Base-by-base conservation (phyloP, 2,329 filamentous ascomycete species). In the Ophiostoma perfectum region DNA sequence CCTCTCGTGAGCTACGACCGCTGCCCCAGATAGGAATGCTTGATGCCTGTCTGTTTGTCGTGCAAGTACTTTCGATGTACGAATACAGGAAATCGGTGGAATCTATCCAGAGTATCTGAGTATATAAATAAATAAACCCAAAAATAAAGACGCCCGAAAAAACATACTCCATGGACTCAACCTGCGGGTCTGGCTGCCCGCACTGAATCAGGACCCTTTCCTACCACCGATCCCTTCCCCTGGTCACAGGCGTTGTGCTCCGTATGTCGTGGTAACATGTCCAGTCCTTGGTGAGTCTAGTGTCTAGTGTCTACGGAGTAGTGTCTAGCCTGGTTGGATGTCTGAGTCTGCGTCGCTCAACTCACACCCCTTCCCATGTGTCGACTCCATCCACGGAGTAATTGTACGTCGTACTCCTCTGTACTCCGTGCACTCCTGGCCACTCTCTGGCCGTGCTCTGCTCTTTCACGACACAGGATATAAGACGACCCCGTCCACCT, bases 391-490 rank as follows among this genome's bases (percentile, higher is more conserved):
- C 49, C 27, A 42, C 27, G 27, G 27, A 27, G 27, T 27, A 27
- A 27, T 27, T 27, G 27, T 27, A 27, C 14, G 36, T 41, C 58
- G 58, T 18, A 62, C 36, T 62, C 14, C 58, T 14, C 7, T n/a
- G 45, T 49, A 49, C 58, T 16, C 58, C 36, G 16, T 11, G 16
- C 58, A 14, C 66, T 52, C 58, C 47, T 67, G 55, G 66, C 67
- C 69, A 67, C 47, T 65, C 47, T 66, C 49, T 67, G 66, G 66
- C 69, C 68, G 67, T 67, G 63, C 52, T 58, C 69, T 66, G 47
- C 41, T 27, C 63, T 65, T 62, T 63, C 42, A 62, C 58, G 58
- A 62, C 38, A 62, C 58, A 39, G 38, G 36, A 62, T 62, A 62
- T 62, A 62, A 62, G 58, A 62, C 58, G 58, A 62, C 36, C 58